Evolutionary conservation across 2,329 filamentous ascomycete species (phyloP), one percentile per base, ranked within the genome.

Genomic region (Xylaria arbuscula): DNA sequence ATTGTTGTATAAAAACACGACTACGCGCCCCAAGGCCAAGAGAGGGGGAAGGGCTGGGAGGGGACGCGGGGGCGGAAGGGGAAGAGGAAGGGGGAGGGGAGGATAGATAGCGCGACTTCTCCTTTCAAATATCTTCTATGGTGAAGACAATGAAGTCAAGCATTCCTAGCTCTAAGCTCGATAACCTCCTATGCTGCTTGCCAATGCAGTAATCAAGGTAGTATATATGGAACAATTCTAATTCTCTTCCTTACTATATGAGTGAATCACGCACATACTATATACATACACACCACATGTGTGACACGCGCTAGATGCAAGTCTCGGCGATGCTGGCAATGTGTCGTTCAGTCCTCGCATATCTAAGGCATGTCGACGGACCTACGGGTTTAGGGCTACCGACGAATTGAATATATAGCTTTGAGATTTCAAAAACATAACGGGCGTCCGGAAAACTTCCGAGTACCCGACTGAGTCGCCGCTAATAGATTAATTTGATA

Each of bases 1-100:
- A 79, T 88, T 82, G 78, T 76, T 97, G 45, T 93, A 89, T 75
- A 88, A 90, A 76, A 81, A 88, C 60, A 85, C 86, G 72, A 82
- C 84, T 60, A 67, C 67, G 5, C 69, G 71, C 1, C 74, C 75
- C 72, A 64, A 74, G 72, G 69, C 71, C 70, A 76, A 73, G 58
- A 64, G 72, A 17, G 70, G 74, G 15, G 71, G 73, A 19, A 56
- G 75, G 15, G 64, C 64, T 9, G 72, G 76, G 6, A 61, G 70
- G 38, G 64, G 73, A 1, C 57, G 72, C 13, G 70, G 70, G 19
- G 64, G 73, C 15, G 71, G 74, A n/a, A 69, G 73, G 36, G 61
- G 69, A 17, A 65, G 73, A 22, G 71, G 74, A 8, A 69, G 73
- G 36, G 61, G 69, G 17, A 59, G 73, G 42, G 68, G 67, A 22